Conservation (phyloP, 345 rosid species). For the Lepidium sativum region DNA sequence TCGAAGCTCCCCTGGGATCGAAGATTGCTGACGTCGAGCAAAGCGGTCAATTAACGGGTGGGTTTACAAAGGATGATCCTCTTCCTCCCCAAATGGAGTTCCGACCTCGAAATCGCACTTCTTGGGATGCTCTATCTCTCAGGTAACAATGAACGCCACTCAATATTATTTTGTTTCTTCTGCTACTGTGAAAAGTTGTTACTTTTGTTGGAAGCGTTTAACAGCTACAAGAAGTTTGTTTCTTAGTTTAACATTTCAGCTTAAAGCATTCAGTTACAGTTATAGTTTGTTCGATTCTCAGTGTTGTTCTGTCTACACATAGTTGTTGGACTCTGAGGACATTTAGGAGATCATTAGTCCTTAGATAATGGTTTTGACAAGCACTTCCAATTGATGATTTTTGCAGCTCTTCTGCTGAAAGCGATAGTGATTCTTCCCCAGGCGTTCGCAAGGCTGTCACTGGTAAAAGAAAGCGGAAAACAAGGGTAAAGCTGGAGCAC, state of each 20-base stretch:
- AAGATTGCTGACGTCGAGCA: slow-evolving; percentile 19
- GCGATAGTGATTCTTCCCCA: slow-evolving; percentile 28
- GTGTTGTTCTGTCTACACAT: not conserved
- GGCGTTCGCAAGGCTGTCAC: slow-evolving; percentile 17
- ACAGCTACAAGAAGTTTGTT: too few species aligned
- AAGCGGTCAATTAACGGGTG: not conserved
- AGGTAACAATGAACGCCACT: not conserved
- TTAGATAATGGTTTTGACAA: not conserved
- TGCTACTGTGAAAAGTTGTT: too few species aligned
- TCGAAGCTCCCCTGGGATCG: slow-evolving; percentile 22
- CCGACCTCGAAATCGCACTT: not conserved
- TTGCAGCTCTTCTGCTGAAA: slow-evolving; percentile 44
- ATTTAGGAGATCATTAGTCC: not conserved
- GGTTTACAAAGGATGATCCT: not conserved
- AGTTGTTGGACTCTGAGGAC: not conserved
- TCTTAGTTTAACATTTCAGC: not conserved
- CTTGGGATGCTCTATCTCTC: slow-evolving; percentile 15
- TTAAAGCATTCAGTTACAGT: not conserved
- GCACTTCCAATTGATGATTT: not conserved
- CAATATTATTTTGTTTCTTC: not conserved
- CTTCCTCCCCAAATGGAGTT: not conserved
- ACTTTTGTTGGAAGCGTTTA: too few species aligned
- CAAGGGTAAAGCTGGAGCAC: slow-evolving; percentile 32
- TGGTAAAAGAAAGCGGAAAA: slow-evolving; percentile 50
- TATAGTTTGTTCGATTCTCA: not conserved